Base-by-base conservation (phyloP, 768 basidiomycete species). In the Lenzites betulinus region DNA sequence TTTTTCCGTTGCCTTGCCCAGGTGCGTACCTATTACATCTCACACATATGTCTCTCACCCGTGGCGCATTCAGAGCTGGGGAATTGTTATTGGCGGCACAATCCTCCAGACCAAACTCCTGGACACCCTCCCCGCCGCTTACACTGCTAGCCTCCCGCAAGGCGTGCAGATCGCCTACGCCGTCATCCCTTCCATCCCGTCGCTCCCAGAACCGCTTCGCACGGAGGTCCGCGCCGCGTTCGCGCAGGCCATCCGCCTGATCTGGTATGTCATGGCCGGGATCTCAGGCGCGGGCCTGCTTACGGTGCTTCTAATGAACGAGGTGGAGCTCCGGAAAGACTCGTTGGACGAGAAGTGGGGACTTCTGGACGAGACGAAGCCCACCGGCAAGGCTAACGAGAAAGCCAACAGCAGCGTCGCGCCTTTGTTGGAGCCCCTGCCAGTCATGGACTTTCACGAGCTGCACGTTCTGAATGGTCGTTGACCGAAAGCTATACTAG, bases 221-320 rank as follows among this genome's bases (percentile, higher is more conserved):
- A 55, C 46, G 0, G 62, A 78, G 59, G 78, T 83, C 2, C 73
- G 75, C 13, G 71, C 50, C 7, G 80, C 78, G 22, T 83, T 82
- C 57, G 74, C 77, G 1, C 68, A 66, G 1, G 75, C 76, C 51
- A 64, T 82, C 46, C 41, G 43, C 0, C 67, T 71, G 0, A 57
- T 81, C 23, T 84, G 82, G 83, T 64, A 71, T 30, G 73, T 77
- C 4, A 70, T 81, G 72, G 62, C 73, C n/a, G 81, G 74, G 2
- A 69, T 84, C 20, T 58, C 68, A 7, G 77, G 70, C 6, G 28
- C 75, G 1, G 80, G 79, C 1, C 50, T 80, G 2, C 28, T 79
- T 9, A 51, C 65, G n/a, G 64, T 68, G 18, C 60, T 77, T 7
- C 23, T 76, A 2, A 74, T 80, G 77, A 60, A 63, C 43, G 64